Evolutionary conservation across 306 rosid species (phyloP).

Genomic region (Medicago ruthenica): DNA sequence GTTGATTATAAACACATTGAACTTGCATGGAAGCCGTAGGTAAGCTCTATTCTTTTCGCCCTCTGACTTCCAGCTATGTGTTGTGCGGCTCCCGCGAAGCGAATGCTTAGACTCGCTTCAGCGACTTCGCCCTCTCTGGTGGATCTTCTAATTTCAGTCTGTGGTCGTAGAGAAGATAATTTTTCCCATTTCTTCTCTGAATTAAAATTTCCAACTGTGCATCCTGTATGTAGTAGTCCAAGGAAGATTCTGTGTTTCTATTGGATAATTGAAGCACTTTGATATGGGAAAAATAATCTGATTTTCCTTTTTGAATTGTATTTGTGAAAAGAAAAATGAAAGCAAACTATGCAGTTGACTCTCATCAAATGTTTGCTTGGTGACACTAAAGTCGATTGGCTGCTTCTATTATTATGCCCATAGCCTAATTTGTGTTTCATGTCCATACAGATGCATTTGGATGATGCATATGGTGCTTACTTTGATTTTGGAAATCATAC

Average conservation of each 20-base stretch:
- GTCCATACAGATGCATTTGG: constrained; percentile 84
- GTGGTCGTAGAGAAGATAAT: too few relatives aligned
- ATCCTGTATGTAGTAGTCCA: constrained; percentile 12
- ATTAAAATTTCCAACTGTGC: neutral
- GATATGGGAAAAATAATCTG: neutral
- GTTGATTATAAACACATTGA: constrained; percentile 12
- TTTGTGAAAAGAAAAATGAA: constrained; percentile 21
- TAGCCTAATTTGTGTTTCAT: constrained; percentile 49
- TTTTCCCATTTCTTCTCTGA: constrained; percentile 1
- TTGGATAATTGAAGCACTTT: constrained; percentile 23
- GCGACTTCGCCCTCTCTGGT: too few relatives aligned
- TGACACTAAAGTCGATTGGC: constrained; percentile 9
- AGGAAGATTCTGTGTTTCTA: constrained; percentile 17
- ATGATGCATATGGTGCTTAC: constrained; percentile 72
- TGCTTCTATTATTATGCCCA: constrained; percentile 18
- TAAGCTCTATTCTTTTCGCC: too few relatives aligned
- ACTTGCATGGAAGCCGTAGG: neutral
- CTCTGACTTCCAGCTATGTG: too few relatives aligned
- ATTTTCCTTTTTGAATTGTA: constrained; percentile 25
- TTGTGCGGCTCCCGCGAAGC: too few relatives aligned
- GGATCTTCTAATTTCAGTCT: too few relatives aligned
- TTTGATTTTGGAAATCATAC: constrained; percentile 95
- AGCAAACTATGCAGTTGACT: constrained; percentile 30
- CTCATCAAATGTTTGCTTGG: constrained; percentile 23
- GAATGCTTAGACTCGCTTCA: too few relatives aligned